Base-by-base conservation (phyloP, 345 rosid species). In the Rhizophora mangle region DNA sequence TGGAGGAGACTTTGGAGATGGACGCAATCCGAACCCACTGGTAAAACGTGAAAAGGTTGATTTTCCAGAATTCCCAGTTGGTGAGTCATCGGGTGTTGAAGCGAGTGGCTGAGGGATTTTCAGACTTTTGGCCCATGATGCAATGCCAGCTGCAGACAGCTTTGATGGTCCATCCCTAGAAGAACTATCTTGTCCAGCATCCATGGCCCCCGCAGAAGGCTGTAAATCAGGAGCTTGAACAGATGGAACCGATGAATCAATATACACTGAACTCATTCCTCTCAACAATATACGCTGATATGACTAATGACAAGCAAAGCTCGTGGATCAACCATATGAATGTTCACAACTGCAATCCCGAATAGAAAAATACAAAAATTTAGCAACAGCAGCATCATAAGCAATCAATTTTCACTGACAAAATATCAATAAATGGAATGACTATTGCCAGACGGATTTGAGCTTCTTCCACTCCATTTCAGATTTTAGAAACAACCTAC, bases 31-130 rank as follows among this genome's bases (percentile, higher is more conserved):
- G 18, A 88, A 53, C 64, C 94, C 94, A 63, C 84, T 84, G 8
- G 96, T 87, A 76, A 91, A 83, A n/a, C 90, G 90, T 3, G 96
- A 80, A 83, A 90, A 88, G 8, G 82, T 74, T 49, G 90, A 90
- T 70, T 85, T 90, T 62, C 85, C 89, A 39, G 84, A 24, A 67
- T 71, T 85, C 34, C 79, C 90, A 16, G 76, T 73, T 6, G 84
- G 83, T 36, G 90, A 76, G 39, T 72, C 82, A 39, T 72, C 88
- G 63, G 61, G 79, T 37, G 88, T 6, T 49, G 85, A 64, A 74
- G 87, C 22, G 72, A 77, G 73, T 30, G 94, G 85, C 83, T 87
- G 92, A 7, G 94, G 90, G 76, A 88, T 86, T 77, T 88, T 88
- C 79, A 91, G 79, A 74, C 34, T 90, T 76, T 81, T 90, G 27